Base-by-base conservation (phyloP, 129 eudicot genomes). In the Flaveria trinervia region DNA sequence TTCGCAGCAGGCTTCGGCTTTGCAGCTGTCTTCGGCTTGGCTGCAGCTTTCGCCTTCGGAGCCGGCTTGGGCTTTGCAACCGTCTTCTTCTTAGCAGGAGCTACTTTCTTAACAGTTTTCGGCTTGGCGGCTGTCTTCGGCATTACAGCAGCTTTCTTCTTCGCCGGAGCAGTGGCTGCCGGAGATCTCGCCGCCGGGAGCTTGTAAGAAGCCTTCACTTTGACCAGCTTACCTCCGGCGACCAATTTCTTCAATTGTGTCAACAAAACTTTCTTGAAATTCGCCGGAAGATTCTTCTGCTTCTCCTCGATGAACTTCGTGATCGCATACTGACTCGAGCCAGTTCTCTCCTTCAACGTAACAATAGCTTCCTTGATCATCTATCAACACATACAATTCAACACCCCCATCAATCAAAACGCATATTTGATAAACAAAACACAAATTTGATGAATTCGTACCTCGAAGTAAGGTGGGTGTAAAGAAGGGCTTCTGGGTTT, bases 391-490 rank as follows among this genome's bases (percentile, higher is more conserved):
- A 23, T 39, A 9, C 2, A 3, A 39, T 8, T 59, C 16, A 49
- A 54, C 56, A 16, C 1, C 6, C 56, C 18, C 5, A 50, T 50
- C 56, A 50, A 15, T 50, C 18, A 50, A 1, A 14, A 28, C 4
- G 4, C 4, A 28, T 3, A 28, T 28, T 3, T 5, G 39, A 33
- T 17, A 1, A 20, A 23, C 7, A 3, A 60, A 23, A 25, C 10
- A 13, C 15, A 52, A 52, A 4, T 1, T 4, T 3, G 20, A 16
- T 23, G 10, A 33, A 50, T 26, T 25, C 13, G 43, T 82, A 89
- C 95, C 90, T 91, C 97, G 41, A 83, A 77, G 84, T 91, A 91
- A 13, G 97, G 84, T 48, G 97, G 97, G 71, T 91, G 94, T 23
- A 88, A 11, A 33, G 90, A 67, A 30, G 93, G 79, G 7, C 48